Evolutionary conservation across 805 yeast genomes (phyloP).

Genomic region (Myxozyma kluyveri): DNA sequence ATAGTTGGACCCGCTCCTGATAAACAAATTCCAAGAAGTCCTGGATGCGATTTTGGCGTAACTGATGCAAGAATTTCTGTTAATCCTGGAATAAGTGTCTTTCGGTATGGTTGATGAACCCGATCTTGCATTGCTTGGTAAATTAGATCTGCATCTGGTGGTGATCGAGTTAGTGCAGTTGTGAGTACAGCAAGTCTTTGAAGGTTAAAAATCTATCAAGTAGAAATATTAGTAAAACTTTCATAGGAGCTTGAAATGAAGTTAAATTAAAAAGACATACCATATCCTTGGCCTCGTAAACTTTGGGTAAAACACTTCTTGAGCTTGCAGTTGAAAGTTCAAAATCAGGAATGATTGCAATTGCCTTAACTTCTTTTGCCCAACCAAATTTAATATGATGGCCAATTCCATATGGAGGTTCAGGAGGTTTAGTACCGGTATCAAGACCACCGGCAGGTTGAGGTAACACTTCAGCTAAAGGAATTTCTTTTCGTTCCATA

Average conservation of each 20-base stretch:
- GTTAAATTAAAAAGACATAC: not conserved
- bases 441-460: conserved; percentile 68
- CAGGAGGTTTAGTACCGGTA: conserved; percentile 67
- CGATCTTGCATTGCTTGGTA: conserved; percentile 96
- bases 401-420: conserved; percentile 86
- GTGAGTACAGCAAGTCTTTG: conserved; percentile 92
- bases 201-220: conserved; percentile 80
- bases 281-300: conserved; percentile 75
- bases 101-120: conserved; percentile 95
- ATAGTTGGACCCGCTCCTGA: conserved; percentile 99
- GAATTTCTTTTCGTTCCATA: conserved; percentile 71
- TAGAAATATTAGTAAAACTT: not conserved
- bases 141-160: conserved; percentile 78
- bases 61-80: conserved; percentile 73
- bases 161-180: conserved; percentile 79
- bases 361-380: conserved; percentile 77
- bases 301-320: conserved; percentile 81
- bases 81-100: conserved; percentile 86
- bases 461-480: conserved; percentile 80
- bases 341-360: conserved; percentile 89
- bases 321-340: conserved; percentile 92
- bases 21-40: conserved; percentile 87
- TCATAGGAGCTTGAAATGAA: not conserved
- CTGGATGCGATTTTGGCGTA: conserved; percentile 73
- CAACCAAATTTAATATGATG: conserved; percentile 82